Percentiles rank a stretch among this genome's conserved stretches.
Evolutionary conservation across 805 yeast genomes (phyloP).

Genomic region (Wickerhamomyces subpelliculosus): DNA sequence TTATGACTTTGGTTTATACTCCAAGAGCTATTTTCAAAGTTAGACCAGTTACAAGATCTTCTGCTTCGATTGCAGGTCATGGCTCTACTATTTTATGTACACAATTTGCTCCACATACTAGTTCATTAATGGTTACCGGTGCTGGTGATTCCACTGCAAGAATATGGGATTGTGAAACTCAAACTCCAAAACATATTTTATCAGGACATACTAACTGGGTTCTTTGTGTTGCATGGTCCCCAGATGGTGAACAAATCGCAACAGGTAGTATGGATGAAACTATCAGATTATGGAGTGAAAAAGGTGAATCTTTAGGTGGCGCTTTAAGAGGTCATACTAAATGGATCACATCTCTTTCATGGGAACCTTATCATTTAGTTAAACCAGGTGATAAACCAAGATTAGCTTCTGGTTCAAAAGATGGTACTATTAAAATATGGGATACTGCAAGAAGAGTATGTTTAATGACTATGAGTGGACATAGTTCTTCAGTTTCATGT

Average conservation of each 20-base stretch:
- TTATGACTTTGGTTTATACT: slow-evolving; percentile 81
- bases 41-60: slow-evolving; percentile 80
- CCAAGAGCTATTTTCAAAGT: slow-evolving; percentile 96
- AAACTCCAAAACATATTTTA: slow-evolving; percentile 78
- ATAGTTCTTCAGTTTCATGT: slow-evolving; percentile 82
- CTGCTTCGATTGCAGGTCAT: slow-evolving; percentile 92
- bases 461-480: slow-evolving; percentile 73
- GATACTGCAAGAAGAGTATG: slow-evolving; percentile 67
- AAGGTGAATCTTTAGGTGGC: slow-evolving; percentile 69
- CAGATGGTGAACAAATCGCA: slow-evolving; percentile 85
- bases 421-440: slow-evolving; percentile 87
- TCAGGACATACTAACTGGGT: slow-evolving; percentile 93
- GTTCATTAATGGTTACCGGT: slow-evolving; percentile 85
- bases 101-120: slow-evolving; percentile 87
- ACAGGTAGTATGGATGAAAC: slow-evolving; percentile 96
- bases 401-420: slow-evolving; percentile 85
- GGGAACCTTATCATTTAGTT: slow-evolving; percentile 91
- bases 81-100: slow-evolving; percentile 90
- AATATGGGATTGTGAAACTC: slow-evolving; percentile 94
- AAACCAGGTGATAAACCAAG: slow-evolving; percentile 59
- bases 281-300: slow-evolving; percentile 76
- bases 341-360: slow-evolving; percentile 82
- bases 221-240: slow-evolving; percentile 83
- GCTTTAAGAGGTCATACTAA: slow-evolving; percentile 77
- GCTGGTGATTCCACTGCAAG: slow-evolving; percentile 96